A percentile compares a stretch with the other conserved stretches of the same genome.
Conservation (phyloP, 345 rosid genomes). For the Geranium brycei region DNA sequence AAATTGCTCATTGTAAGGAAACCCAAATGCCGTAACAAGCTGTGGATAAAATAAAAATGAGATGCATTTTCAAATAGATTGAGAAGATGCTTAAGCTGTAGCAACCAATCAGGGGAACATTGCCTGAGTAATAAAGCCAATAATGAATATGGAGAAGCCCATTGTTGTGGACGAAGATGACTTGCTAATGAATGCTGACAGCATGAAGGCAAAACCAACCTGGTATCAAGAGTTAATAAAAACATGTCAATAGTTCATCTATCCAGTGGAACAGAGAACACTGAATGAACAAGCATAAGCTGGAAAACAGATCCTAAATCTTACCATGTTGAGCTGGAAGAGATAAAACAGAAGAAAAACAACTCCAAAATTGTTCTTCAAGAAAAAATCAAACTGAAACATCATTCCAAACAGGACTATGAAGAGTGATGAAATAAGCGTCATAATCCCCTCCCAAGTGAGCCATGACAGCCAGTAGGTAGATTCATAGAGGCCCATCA, state of each 20-base stretch:
- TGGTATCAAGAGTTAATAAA: no score
- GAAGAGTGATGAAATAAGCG: constrained; percentile 58
- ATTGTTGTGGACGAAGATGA: constrained; percentile 63
- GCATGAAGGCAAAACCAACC: constrained; percentile 62
- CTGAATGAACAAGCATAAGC: no score
- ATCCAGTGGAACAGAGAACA: no score
- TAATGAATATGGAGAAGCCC: constrained; percentile 63
- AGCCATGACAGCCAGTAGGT: constrained; percentile 90
- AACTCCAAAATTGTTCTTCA: constrained; percentile 62
- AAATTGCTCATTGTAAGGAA: constrained; percentile 33
- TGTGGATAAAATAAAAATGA: constrained; percentile 16
- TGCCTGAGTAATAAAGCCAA: constrained; percentile 75
- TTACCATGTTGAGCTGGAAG: constrained; percentile 79
- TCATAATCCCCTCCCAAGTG: constrained; percentile 61
- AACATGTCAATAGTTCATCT: no score
- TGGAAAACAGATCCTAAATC: background rate
- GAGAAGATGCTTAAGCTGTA: background rate
- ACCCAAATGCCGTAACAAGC: constrained; percentile 46
- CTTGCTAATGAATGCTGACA: constrained; percentile 73
- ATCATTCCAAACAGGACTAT: constrained; percentile 77
- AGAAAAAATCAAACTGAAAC: constrained; percentile 82
- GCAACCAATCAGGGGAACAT: constrained; percentile 9
- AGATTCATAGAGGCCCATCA: constrained; percentile 84
- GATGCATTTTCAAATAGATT: background rate
- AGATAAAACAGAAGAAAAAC: constrained; percentile 67